These are phyloP conservation scores for Dictyostelium firmibasis DNA, from an alignment of 78 protist species.

Conservation along the genomic window DNA sequence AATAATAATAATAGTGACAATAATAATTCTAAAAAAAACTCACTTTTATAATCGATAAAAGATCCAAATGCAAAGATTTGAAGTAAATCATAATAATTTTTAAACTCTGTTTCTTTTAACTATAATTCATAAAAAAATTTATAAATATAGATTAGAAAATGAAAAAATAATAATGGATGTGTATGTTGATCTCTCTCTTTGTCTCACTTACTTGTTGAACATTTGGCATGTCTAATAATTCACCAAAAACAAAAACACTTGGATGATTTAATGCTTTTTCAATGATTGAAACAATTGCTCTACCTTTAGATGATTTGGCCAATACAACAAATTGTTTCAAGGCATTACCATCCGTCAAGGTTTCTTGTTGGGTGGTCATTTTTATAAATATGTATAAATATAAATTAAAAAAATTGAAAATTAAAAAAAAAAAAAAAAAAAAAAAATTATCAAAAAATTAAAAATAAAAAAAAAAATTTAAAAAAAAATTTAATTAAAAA, in stretches of 20 bases:
- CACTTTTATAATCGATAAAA: conserved; percentile 36
- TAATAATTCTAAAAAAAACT: neutral
- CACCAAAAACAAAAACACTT: conserved; percentile 84
- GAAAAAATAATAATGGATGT: no score
- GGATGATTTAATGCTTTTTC: conserved; percentile 79
- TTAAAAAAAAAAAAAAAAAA: neutral
- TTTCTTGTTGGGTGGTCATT: conserved; percentile 43
- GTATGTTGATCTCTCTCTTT: neutral
- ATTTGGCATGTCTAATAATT: conserved; percentile 80
- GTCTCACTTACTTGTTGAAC: conserved; percentile 57
- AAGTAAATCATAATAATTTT: conserved; percentile 31
- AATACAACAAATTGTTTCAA: conserved; percentile 50
- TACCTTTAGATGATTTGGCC: conserved; percentile 75
- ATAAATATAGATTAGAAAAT: neutral
- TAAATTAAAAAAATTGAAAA: conserved; percentile 1
- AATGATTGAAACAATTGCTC: conserved; percentile 67
- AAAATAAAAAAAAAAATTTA: neutral
- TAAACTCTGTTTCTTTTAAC: conserved; percentile 73
- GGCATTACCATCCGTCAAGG: conserved; percentile 65
- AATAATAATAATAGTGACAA: no score
- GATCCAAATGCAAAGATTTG: conserved; percentile 63
- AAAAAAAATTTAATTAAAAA: neutral
- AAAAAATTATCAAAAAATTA: neutral
- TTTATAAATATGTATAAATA: neutral
- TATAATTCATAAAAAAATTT: neutral